phyloP scores from a whole-genome alignment of 2,329 filamentous ascomycete species.

The Chrysoporthe cubensis region DNA sequence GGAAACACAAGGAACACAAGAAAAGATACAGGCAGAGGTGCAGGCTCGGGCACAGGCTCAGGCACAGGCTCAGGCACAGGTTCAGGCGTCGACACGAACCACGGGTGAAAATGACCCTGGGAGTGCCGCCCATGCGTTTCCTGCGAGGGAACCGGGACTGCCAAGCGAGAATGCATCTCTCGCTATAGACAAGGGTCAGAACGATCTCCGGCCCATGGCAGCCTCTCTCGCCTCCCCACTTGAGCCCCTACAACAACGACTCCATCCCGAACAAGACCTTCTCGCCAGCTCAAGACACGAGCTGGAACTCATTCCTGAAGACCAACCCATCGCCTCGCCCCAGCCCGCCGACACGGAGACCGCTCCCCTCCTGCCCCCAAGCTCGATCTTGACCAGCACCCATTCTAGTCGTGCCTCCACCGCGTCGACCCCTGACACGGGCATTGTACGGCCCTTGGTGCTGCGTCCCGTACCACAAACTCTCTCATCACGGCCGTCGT shows the following conservation, averaged over 20 bases:
- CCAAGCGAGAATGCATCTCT: constrained; percentile 9
- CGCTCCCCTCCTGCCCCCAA: constrained; percentile 14
- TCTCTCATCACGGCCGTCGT: constrained; percentile 23
- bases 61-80: not conserved
- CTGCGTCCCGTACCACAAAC: constrained; percentile 18
- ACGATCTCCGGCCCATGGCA: not conserved
- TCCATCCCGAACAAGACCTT: constrained; percentile 14
- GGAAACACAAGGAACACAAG: not conserved
- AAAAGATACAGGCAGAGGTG: not conserved
- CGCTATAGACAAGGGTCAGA: constrained; percentile 14
- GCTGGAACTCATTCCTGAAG: constrained; percentile 28
- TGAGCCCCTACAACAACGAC: constrained; percentile 8
- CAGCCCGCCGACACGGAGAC: constrained; percentile 11
- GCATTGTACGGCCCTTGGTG: constrained; percentile 22
- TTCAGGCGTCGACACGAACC: not conserved
- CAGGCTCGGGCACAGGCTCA: not conserved
- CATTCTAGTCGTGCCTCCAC: constrained; percentile 21
- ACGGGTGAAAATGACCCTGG: not conserved
- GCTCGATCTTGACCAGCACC: constrained; percentile 11
- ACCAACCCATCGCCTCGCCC: constrained; percentile 22
- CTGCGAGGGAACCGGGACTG: not conserved
- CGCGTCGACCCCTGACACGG: constrained; percentile 26
- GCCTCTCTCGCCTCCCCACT: constrained; percentile 3
- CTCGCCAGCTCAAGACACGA: constrained; percentile 25
- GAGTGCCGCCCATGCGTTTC: not conserved